Base-by-base conservation (phyloP, 2,329 filamentous ascomycete species). In the Meredithiella fracta region DNA sequence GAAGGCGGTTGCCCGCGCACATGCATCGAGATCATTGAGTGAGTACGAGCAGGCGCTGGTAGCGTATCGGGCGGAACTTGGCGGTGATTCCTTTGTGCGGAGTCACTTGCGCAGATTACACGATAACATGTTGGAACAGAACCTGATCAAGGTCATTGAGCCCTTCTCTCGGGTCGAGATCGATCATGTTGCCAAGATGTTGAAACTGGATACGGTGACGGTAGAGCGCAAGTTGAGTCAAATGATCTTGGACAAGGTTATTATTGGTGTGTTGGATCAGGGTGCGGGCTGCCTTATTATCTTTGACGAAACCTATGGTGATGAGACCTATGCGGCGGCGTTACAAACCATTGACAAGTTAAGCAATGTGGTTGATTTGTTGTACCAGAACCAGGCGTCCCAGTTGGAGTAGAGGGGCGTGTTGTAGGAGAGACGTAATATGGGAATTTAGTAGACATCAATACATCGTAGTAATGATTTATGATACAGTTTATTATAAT, bases 181-280 rank as follows among this genome's bases (percentile, higher is more conserved):
- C 64, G 85, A 84, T 64, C 92, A 98, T 68, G 88, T 98, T 64
- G 91, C 92, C 63, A 89, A 92, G 75, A 94, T 97, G 85, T 92
- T 98, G 54, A 90, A 91, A 40, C 77, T 98, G 60, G 92, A 97
- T 68, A 94, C 87, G 25, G 84, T 88, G 69, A 91, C 97, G 73
- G 92, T 98, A 59, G 94, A 98, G 79, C 82, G 90, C 64, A 98
- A 98, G 77, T 77, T 98, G 61, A 94, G 87, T 49, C 94, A 98
- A 77, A 98, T 98, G 94, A 98, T 98, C 66, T 78, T 98, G 59
- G 92, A 98, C 74, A 96, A 96, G 76, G 88, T 97, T 65, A 97
- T 98, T 66, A 88, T 96, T 63, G 92, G 94, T 59, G 92, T 98
- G 56, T 73, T 98, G 63, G 92, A 98, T 68, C 92, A 98, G 71